These are phyloP conservation scores for Pyrus communis DNA, from an alignment of 306 rosid species.

Conservation along the genomic window DNA sequence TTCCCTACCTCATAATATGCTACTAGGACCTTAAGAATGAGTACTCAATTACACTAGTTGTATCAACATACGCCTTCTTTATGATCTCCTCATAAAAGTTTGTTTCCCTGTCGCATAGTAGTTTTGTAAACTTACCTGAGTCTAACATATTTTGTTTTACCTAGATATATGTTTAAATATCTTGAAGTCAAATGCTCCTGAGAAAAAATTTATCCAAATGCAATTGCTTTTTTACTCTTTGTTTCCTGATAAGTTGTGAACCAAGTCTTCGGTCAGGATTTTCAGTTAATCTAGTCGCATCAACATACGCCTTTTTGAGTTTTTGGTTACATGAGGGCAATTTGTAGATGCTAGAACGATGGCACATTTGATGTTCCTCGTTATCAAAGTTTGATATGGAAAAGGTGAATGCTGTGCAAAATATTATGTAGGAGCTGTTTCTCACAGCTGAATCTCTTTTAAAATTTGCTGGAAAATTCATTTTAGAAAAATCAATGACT, in stretches of 20 bases:
- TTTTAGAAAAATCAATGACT: not conserved
- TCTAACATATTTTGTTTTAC: no score
- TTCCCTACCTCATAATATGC: no score
- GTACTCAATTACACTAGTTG: not conserved
- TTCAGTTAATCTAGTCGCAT: constrained; percentile 19
- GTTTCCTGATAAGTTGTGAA: not conserved
- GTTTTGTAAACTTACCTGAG: no score
- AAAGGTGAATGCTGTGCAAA: constrained; percentile 17
- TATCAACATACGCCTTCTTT: no score
- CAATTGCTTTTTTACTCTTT: not conserved
- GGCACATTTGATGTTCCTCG: constrained; percentile 5
- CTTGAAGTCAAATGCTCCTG: not conserved
- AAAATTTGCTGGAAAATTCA: not conserved
- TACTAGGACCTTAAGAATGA: no score
- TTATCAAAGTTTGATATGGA: constrained; percentile 10
- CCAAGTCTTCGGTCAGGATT: not conserved
- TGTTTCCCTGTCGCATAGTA: no score
- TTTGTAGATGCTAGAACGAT: constrained; percentile 11
- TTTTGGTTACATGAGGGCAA: not conserved
- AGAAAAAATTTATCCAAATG: not conserved
- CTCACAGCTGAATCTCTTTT: not conserved
- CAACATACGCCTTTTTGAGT: constrained; percentile 13
- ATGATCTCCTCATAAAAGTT: no score
- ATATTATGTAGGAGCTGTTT: not conserved
- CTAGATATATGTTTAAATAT: not conserved